Percentiles rank a stretch among this genome's conserved stretches.
phyloP scores from a whole-genome alignment of 345 rosid genomes.

The Carallia brachiata region DNA sequence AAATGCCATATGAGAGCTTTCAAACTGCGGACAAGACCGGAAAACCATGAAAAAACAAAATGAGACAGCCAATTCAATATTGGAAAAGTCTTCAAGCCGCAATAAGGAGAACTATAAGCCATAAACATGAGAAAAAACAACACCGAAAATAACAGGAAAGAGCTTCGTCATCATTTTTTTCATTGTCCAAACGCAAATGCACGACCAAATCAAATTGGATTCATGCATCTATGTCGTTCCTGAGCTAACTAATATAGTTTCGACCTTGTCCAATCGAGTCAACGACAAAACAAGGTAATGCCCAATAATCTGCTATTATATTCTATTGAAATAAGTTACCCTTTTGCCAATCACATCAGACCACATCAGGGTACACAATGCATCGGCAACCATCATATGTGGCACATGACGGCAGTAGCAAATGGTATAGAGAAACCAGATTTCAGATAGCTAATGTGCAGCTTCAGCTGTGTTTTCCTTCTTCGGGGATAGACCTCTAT shows the following conservation, averaged over 20 bases:
- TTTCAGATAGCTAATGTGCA: neutral
- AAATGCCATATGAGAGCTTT: too few relatives aligned
- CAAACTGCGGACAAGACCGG: too few relatives aligned
- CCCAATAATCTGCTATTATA: constrained; percentile 5
- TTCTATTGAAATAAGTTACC: neutral
- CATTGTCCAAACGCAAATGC: constrained; percentile 3
- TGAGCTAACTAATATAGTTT: constrained; percentile 7
- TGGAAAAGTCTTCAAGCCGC: neutral
- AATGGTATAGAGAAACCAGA: neutral
- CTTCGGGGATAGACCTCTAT: constrained; percentile 20
- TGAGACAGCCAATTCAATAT: too few relatives aligned
- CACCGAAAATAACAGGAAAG: neutral
- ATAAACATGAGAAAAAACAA: neutral
- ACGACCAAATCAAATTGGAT: neutral
- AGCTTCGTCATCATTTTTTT: neutral
- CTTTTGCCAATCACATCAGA: constrained; percentile 1
- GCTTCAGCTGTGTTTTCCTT: too few relatives aligned
- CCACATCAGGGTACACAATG: constrained; percentile 24
- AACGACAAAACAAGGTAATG: neutral
- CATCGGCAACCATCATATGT: constrained; percentile 16
- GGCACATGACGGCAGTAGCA: constrained; percentile 8
- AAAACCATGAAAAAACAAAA: too few relatives aligned
- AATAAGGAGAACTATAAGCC: neutral
- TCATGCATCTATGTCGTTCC: neutral
- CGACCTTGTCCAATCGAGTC: neutral